Evolutionary conservation across 768 basidiomycete species (phyloP).

Genomic region (Guyanaporus albipodus): DNA sequence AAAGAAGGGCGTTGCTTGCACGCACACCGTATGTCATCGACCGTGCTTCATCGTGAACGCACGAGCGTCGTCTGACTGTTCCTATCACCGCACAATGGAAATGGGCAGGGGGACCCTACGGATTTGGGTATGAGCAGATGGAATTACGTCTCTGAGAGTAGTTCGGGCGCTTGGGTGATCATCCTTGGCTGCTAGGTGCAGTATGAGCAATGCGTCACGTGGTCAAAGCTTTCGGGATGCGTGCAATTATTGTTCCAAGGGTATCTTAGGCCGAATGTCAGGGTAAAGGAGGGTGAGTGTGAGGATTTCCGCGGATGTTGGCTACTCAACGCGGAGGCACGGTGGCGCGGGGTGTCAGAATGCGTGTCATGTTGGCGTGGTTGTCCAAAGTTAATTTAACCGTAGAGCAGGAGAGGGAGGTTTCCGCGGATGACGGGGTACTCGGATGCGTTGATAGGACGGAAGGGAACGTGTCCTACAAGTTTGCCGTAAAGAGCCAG

Average conservation of each 20-base stretch:
- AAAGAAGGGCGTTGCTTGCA: slow-evolving; percentile 9
- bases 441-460: slow-evolving; percentile 6
- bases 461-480: slow-evolving; percentile 12
- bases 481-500: slow-evolving; percentile 11
- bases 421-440: slow-evolving; percentile 3
- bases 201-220: neutral
- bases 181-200: neutral
- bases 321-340: no score
- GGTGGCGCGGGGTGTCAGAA: no score
- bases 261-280: no score
- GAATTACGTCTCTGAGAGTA: slow-evolving; percentile 13
- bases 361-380: no score
- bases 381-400: no score
- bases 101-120: slow-evolving; percentile 12
- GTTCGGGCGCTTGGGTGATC: neutral
- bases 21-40: neutral
- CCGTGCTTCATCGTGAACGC: neutral
- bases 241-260: no score
- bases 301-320: no score
- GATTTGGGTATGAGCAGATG: neutral
- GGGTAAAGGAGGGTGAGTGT: neutral
- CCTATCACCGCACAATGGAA: slow-evolving; percentile 14
- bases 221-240: neutral
- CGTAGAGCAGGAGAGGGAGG: neutral
- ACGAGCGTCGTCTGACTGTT: neutral